A percentile compares a stretch with the other conserved stretches of the same genome.
Conservation (phyloP, 805 yeast genomes). For the Pichia scutulata region DNA sequence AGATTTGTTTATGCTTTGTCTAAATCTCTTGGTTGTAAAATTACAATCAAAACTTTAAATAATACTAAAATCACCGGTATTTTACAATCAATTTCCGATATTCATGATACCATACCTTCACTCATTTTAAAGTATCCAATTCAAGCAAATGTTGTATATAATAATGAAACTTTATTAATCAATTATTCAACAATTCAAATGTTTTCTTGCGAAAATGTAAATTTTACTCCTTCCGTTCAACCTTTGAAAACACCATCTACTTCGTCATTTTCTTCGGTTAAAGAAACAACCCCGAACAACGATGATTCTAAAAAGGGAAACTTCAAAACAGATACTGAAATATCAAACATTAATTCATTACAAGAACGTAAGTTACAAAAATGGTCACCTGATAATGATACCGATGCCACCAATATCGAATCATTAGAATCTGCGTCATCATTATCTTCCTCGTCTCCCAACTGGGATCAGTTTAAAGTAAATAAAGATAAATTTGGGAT, state of each 20-base stretch:
- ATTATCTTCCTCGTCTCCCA: constrained; percentile 14
- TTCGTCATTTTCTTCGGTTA: background rate
- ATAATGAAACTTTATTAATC: constrained; percentile 34
- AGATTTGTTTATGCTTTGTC: constrained; percentile 47
- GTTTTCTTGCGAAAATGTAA: constrained; percentile 7
- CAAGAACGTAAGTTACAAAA: constrained; percentile 69
- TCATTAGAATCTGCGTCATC: constrained; percentile 4
- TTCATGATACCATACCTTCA: constrained; percentile 38
- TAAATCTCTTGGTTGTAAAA: constrained; percentile 52
- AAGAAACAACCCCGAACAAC: background rate
- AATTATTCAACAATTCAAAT: constrained; percentile 21
- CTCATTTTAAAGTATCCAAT: constrained; percentile 48
- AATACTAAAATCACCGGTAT: constrained; percentile 46
- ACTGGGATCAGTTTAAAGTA: constrained; percentile 94
- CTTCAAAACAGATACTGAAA: constrained; percentile 84
- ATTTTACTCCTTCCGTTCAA: background rate
- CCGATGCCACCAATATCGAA: background rate
- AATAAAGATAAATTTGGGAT: constrained; percentile 87
- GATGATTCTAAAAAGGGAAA: constrained; percentile 11
- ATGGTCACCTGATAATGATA: constrained; percentile 69
- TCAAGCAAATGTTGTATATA: constrained; percentile 29
- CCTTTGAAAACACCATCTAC: background rate
- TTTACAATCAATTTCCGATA: constrained; percentile 39
- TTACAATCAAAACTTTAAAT: constrained; percentile 47
- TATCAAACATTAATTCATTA: constrained; percentile 41